Evolutionary conservation across 2,329 filamentous ascomycete species (phyloP), one percentile per base, ranked within the genome.

Genomic region (Cordyceps cicadae): DNA sequence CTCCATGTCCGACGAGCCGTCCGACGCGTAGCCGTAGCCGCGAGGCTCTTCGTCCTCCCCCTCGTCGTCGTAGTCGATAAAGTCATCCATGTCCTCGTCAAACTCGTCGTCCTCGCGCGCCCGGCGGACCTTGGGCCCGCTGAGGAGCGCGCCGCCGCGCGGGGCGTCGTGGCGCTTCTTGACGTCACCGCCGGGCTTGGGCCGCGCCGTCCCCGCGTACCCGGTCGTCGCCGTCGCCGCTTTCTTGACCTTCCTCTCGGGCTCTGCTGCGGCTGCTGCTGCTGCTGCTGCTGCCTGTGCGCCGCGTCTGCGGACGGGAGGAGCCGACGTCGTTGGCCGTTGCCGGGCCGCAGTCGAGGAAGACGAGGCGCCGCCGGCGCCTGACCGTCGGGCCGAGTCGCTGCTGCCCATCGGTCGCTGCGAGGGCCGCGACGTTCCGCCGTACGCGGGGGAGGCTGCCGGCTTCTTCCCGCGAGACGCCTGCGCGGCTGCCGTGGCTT

Each of bases 1-100:
- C 71, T 92, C 88, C 87, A 92, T 92, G 67, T 90, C 89, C 6
- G 87, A 90, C 5, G 86, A 88, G 6, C 71, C 84, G 59, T 88
- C 87, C 0, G 84, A 86, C 3, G 77, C 81, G 64, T 89, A 87
- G 53, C 77, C 79, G 63, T 82, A 80, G n/a, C 43, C n/a, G 6
- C 74, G 73, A 37, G 72, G 75, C 14, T 65, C 71, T 72, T 37
- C 5, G 0, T 80, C 77, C 5, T 73, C 75, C 14, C 82, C 81
- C 0, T 84, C 81, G 0, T 84, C 82, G 14, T 85, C 81, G 62
- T 84, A 83, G 48, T 83, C 82, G 69, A 85, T 83, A 64, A 85
- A 85, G 63, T 85, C 82, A 63, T 85, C 83, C 69, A 85, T 62
- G 4, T 84, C 81, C 63, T 85, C 81, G 37, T 88, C 85, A 49